Percentiles rank a stretch among this genome's conserved stretches.
Conservation (phyloP, 345 rosid genomes). For the Eucalyptus dawsonii region DNA sequence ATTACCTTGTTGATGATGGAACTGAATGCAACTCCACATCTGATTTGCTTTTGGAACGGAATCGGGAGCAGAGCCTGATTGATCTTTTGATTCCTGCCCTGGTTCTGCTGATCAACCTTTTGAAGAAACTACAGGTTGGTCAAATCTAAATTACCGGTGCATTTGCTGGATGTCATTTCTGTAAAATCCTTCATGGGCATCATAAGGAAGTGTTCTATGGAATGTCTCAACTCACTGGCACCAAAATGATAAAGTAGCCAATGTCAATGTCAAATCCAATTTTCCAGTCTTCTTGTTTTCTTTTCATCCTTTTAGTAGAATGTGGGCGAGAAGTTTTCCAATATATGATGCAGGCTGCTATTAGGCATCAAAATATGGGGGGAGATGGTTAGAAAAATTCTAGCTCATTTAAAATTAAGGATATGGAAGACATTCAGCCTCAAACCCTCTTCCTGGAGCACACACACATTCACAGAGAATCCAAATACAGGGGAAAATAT, state of each 20-base stretch:
- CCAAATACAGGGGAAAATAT: neutral
- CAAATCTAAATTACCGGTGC: neutral
- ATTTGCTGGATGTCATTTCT: neutral
- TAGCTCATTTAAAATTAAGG: neutral
- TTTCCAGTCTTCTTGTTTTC: neutral
- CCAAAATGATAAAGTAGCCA: neutral
- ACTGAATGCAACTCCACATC: conserved; percentile 92
- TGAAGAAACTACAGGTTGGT: conserved; percentile 77
- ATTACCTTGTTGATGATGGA: conserved; percentile 96
- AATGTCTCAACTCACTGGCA: neutral
- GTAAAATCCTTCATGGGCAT: neutral
- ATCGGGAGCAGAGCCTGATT: conserved; percentile 90
- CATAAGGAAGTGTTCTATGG: neutral
- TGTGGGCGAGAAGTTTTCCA: neutral
- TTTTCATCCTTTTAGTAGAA: neutral
- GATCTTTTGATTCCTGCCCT: conserved; percentile 82
- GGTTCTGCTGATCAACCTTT: conserved; percentile 56
- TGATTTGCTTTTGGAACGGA: conserved; percentile 87
- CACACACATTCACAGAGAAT: neutral
- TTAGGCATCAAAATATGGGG: neutral
- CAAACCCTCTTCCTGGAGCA: neutral
- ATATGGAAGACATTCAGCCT: neutral
- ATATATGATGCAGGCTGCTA: neutral
- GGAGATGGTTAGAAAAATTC: neutral
- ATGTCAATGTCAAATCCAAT: neutral